Evolutionary conservation across 257 asterid species (phyloP).

Genomic region (Echites panduratus): DNA sequence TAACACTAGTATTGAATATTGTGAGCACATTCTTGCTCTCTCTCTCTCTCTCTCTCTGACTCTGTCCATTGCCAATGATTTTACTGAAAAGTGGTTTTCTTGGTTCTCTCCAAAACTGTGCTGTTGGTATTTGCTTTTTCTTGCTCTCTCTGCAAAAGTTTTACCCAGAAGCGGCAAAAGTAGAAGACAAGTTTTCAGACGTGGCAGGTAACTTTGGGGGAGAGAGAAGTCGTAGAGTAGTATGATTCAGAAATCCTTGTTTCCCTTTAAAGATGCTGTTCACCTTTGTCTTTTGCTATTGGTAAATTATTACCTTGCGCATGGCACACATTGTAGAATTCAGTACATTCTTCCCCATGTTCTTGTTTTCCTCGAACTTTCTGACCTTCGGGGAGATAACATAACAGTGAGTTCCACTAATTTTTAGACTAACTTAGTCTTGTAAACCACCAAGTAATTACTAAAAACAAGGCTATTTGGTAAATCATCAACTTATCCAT

Average conservation of each 20-base stretch:
- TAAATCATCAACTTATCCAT: too few species aligned
- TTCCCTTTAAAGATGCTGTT: constrained; percentile 17
- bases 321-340: constrained; percentile 9
- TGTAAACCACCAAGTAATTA: too few species aligned
- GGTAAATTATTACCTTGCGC: constrained; percentile 10
- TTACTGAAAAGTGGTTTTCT: constrained; percentile 53
- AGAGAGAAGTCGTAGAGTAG: constrained; percentile 7
- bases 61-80: constrained; percentile 45
- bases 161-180: constrained; percentile 23
- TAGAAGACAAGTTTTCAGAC: constrained; percentile 33
- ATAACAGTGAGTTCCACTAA: too few species aligned
- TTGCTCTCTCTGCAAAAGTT: constrained; percentile 7
- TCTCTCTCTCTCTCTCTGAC: constrained; percentile 2
- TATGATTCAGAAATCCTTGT: constrained; percentile 20
- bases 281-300: constrained; percentile 21
- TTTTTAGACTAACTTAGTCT: too few species aligned
- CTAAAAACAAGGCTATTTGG: too few species aligned
- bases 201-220: constrained; percentile 20
- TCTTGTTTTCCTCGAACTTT: constrained; percentile 3
- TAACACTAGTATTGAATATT: constrained; percentile 13
- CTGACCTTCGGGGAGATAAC: background rate
- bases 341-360: background rate
- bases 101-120: constrained; percentile 28
- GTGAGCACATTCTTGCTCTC: constrained; percentile 16
- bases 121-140: constrained; percentile 16